Evolutionary conservation across 1,284 basidiomycete species (phyloP), one percentile per base, ranked within the genome.

Genomic region (Fomes fomentarius): DNA sequence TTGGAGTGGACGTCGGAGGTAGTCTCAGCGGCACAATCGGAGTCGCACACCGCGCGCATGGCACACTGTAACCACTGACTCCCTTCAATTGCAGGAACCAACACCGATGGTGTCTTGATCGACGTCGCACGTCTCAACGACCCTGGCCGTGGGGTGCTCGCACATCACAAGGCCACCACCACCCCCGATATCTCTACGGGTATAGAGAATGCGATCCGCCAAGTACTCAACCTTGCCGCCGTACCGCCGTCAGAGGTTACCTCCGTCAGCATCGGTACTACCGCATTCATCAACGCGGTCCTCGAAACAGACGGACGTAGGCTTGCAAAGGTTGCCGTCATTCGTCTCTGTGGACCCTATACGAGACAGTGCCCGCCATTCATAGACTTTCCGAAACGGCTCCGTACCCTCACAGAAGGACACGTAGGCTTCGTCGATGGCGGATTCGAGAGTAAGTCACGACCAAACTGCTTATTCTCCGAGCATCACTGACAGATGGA

Each of bases 221-320:
- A 68, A 33, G 72, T 80, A 0, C 62, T 80, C 11, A 57, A 67
- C n/a, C 49, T 72, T 26, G 73, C 72, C 12, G 61, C 64, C 1
- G 61, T 76, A 42, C 65, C 66, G 40, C 68, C 73, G 14, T 65
- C 67, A 8, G 51, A 69, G 2, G 70, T 81, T 24, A 61, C 75
- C 12, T 75, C 74, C 44, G 63, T 81, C 48, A 78, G 76, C 9
- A 76, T 81, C 54, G 79, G 79, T 31, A 81, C 78, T 1, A 79
- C 78, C 15, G 77, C 78, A 40, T 83, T 83, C 68, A 74, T 82
- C 52, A 83, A 83, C 56, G 81, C 82, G 0, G 75, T 83, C 1
- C 68, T 83, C 39, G 81, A 83, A 64, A 69, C 74, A 33, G 77
- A 83, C 57, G 66, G 68, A 19, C 64, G 72, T 6, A 71, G 76